phyloP scores from a whole-genome alignment of 352 stramenopile species.

The Phytophthora ohioensis region DNA sequence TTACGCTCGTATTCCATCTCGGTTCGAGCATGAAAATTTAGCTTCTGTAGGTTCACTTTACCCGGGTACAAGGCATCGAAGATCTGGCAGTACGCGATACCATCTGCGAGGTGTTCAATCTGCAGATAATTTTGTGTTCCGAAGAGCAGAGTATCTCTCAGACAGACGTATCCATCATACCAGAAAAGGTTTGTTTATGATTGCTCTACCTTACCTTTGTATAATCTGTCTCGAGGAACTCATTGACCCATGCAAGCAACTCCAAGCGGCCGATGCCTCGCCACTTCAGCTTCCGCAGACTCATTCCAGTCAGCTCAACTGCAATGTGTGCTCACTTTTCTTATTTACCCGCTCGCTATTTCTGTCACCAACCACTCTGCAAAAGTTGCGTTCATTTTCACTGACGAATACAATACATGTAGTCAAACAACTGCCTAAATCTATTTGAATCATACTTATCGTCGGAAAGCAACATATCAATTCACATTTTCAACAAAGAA shows the following conservation, averaged over 20 bases:
- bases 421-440: too few relatives aligned
- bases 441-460: too few relatives aligned
- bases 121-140: slow-evolving; percentile 8
- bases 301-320: slow-evolving; percentile 46
- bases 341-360: slow-evolving; percentile 12
- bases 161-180: too few relatives aligned
- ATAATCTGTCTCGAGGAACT: slow-evolving; percentile 85
- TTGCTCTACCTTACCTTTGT: slow-evolving; percentile 55
- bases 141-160: too few relatives aligned
- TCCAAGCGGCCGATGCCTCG: slow-evolving; percentile 81
- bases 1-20: slow-evolving; percentile 72
- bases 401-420: too few relatives aligned
- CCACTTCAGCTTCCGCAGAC: slow-evolving; percentile 79
- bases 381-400: too few relatives aligned
- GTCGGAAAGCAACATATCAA: too few relatives aligned
- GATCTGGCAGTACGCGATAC: slow-evolving; percentile 83
- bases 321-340: background rate
- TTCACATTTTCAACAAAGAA: too few relatives aligned
- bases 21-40: slow-evolving; percentile 68
- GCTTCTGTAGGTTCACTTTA: slow-evolving; percentile 65
- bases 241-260: slow-evolving; percentile 81
- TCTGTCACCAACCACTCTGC: slow-evolving; percentile 2
- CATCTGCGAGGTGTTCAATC: slow-evolving; percentile 83
- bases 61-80: slow-evolving; percentile 76
- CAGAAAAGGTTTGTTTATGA: background rate